Conservation (phyloP, 495 filamentous ascomycete species). For the Podospora fimiseda region DNA sequence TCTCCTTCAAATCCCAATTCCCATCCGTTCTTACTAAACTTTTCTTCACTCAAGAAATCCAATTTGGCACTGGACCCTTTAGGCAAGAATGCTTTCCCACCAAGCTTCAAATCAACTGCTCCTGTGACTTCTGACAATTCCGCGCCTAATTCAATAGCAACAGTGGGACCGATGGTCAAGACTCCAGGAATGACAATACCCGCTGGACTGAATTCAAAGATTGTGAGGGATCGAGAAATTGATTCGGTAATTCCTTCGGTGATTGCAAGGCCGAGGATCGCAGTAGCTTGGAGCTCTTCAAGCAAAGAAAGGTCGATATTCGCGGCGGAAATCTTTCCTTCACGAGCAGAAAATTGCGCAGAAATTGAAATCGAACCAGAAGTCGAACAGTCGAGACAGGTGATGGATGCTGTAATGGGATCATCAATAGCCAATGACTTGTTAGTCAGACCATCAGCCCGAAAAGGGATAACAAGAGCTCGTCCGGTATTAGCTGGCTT, state of each 20-base stretch:
- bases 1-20: constrained; percentile 10
- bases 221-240: constrained; percentile 5
- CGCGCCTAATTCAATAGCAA: constrained; percentile 8
- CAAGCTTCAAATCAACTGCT: constrained; percentile 1
- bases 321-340: constrained; percentile 7
- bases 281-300: constrained; percentile 7
- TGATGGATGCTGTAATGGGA: background rate
- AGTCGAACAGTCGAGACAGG: constrained; percentile 10
- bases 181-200: constrained; percentile 17
- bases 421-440: background rate
- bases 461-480: constrained; percentile 17
- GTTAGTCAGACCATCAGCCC: constrained; percentile 1
- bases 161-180: constrained; percentile 14
- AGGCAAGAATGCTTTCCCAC: constrained; percentile 9
- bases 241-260: too few relatives aligned
- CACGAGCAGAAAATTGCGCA: constrained; percentile 6
- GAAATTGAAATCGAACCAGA: constrained; percentile 11
- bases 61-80: constrained; percentile 7
- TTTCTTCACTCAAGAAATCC: constrained; percentile 11
- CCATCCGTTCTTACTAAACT: constrained; percentile 10
- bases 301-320: constrained; percentile 9
- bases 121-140: constrained; percentile 11
- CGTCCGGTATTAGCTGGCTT: constrained; percentile 9
- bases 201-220: constrained; percentile 13
- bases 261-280: constrained; percentile 7